Evolutionary conservation across 1,284 basidiomycete species (phyloP).

Genomic region (Acaromyces ingoldii): DNA sequence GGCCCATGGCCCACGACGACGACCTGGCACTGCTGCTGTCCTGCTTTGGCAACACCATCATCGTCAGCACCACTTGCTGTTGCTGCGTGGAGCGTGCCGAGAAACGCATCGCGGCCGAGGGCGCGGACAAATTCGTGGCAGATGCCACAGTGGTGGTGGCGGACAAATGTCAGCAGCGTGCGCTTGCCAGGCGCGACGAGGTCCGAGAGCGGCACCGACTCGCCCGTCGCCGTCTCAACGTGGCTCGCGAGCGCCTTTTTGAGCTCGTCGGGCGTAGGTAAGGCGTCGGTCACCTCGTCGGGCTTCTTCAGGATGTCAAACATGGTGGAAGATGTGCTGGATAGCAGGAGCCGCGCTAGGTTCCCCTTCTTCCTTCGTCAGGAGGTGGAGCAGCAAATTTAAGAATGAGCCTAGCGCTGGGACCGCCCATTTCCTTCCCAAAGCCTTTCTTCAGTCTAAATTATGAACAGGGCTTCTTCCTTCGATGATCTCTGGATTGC

Average conservation of each 20-base stretch:
- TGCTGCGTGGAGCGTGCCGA: background rate
- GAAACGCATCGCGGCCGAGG: background rate
- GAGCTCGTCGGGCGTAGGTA: slow-evolving; percentile 1
- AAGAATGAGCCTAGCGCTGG: too few species aligned
- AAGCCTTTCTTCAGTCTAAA: too few species aligned
- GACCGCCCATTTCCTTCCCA: too few species aligned
- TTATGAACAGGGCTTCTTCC: too few species aligned
- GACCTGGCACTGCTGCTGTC: background rate
- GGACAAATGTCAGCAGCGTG: slow-evolving; percentile 6
- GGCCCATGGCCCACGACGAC: slow-evolving; percentile 10
- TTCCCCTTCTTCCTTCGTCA: too few species aligned
- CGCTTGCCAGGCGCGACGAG: background rate
- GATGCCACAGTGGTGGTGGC: slow-evolving; percentile 9
- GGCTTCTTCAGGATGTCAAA: too few species aligned
- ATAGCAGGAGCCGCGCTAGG: too few species aligned
- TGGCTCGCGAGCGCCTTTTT: background rate
- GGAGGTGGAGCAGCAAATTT: too few species aligned
- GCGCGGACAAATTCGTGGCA: slow-evolving; percentile 4
- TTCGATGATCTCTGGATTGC: too few species aligned
- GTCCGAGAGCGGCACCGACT: background rate
- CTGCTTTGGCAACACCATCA: slow-evolving; percentile 1
- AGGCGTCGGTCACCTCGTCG: too few species aligned
- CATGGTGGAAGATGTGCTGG: too few species aligned
- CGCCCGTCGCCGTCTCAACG: background rate
- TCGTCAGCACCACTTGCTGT: background rate